These are phyloP conservation scores for Globisporangium okanoganense DNA, from an alignment of 352 stramenopile genomes.

Conservation along the genomic window DNA sequence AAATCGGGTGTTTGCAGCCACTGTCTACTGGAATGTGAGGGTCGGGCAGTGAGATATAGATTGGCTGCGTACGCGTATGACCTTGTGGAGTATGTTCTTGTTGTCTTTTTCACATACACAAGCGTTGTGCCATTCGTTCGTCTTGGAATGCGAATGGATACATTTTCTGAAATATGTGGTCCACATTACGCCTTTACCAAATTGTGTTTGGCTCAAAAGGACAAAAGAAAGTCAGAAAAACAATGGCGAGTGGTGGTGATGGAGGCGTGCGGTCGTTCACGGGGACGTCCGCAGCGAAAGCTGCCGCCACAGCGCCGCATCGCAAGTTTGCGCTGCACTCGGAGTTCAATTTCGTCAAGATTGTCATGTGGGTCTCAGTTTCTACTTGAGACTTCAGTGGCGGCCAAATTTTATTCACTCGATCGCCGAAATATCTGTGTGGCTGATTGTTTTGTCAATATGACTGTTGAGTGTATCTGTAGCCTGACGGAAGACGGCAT, in stretches of 20 bases:
- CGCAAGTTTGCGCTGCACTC: constrained; percentile 71
- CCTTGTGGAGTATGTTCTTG: background rate
- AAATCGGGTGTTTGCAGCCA: too few relatives aligned
- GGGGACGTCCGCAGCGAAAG: background rate
- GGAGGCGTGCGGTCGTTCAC: background rate
- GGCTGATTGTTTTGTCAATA: background rate
- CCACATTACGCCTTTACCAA: too few relatives aligned
- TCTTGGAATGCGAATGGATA: too few relatives aligned
- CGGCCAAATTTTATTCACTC: background rate
- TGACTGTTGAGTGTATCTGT: background rate
- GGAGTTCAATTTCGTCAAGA: constrained; percentile 49
- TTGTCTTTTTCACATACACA: background rate
- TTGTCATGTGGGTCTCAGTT: constrained; percentile 52
- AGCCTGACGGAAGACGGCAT: constrained; percentile 56
- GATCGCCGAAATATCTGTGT: background rate
- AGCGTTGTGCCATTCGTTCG: too few relatives aligned
- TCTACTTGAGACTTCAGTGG: background rate
- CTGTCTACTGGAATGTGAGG: too few relatives aligned
- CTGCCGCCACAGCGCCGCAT: constrained; percentile 22
- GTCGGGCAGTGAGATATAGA: too few relatives aligned
- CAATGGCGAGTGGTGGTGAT: constrained; percentile 3
- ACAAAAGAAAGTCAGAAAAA: too few relatives aligned
- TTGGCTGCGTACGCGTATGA: too few relatives aligned
- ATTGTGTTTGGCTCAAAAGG: too few relatives aligned
- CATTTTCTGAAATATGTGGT: too few relatives aligned